phyloP scores from a whole-genome alignment of 2,329 filamentous ascomycete genomes.

The Seiridium unicorne region DNA sequence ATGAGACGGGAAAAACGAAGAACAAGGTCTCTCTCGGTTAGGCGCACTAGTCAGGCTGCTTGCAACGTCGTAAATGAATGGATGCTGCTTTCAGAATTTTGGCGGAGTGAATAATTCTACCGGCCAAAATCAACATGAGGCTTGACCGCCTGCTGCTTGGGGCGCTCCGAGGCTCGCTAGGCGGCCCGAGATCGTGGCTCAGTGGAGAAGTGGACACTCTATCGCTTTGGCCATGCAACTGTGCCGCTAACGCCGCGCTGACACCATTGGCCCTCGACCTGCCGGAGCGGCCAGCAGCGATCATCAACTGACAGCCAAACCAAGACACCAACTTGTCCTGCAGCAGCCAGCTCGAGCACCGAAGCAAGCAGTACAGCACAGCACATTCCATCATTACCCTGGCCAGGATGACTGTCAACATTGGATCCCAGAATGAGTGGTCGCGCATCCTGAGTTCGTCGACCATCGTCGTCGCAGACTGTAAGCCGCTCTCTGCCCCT shows the following conservation, averaged over 20 bases:
- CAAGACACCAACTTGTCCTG: not conserved
- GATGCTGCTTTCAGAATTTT: not conserved
- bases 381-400: too few species aligned
- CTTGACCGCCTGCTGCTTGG: slow-evolving; percentile 6
- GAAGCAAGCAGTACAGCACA: too few species aligned
- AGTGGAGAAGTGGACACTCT: not conserved
- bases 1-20: too few species aligned
- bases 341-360: too few species aligned
- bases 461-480: slow-evolving; percentile 84
- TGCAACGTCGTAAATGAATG: not conserved
- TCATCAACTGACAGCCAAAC: not conserved
- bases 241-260: not conserved
- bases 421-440: slow-evolving; percentile 70
- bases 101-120: not conserved
- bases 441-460: slow-evolving; percentile 68
- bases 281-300: not conserved
- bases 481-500: slow-evolving; percentile 50
- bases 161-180: not conserved
- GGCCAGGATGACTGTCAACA: slow-evolving; percentile 37
- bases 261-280: not conserved
- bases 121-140: not conserved
- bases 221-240: too few species aligned
- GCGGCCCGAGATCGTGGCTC: not conserved
- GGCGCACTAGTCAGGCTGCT: not conserved
- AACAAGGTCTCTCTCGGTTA: not conserved